Percentiles rank a stretch among this genome's conserved stretches.
Conservation (phyloP, 108 stramenopile species). For the Discostella stelligeroides region DNA sequence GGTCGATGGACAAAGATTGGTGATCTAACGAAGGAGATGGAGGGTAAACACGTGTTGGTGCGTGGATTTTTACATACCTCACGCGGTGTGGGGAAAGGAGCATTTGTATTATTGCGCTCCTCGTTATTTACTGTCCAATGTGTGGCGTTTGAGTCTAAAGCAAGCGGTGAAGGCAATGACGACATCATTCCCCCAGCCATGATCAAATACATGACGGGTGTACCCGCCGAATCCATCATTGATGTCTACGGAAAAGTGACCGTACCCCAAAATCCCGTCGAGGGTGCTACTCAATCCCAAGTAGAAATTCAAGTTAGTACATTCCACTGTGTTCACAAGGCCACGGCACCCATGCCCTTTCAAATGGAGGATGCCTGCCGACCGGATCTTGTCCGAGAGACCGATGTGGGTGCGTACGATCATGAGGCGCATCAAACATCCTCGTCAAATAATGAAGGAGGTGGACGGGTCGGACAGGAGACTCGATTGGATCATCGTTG, state of each 20-base stretch:
- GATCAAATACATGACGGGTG: constrained; percentile 93
- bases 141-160: constrained; percentile 80
- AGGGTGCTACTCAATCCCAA: constrained; percentile 89
- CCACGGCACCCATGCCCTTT: constrained; percentile 89
- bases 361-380: constrained; percentile 97
- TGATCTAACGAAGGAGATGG: constrained; percentile 71
- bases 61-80: constrained; percentile 88
- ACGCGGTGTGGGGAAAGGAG: constrained; percentile 92
- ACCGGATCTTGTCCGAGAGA: constrained; percentile 81
- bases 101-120: constrained; percentile 94
- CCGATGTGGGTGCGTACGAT: constrained; percentile 85
- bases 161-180: constrained; percentile 1
- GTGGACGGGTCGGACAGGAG: constrained; percentile 86
- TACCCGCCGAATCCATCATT: constrained; percentile 93
- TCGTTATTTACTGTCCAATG: constrained; percentile 92
- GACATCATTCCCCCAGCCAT: constrained; percentile 70
- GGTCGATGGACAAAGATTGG: constrained; percentile 81
- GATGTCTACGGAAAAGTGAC: constrained; percentile 89
- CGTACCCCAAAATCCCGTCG: constrained; percentile 82
- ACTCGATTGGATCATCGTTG: constrained; percentile 95
- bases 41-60: constrained; percentile 82
- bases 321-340: constrained; percentile 89
- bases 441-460: constrained; percentile 57
- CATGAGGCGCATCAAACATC: constrained; percentile 66
- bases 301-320: constrained; percentile 91